phyloP scores from a whole-genome alignment of 331 rosid species.

The Telfairia occidentalis region DNA sequence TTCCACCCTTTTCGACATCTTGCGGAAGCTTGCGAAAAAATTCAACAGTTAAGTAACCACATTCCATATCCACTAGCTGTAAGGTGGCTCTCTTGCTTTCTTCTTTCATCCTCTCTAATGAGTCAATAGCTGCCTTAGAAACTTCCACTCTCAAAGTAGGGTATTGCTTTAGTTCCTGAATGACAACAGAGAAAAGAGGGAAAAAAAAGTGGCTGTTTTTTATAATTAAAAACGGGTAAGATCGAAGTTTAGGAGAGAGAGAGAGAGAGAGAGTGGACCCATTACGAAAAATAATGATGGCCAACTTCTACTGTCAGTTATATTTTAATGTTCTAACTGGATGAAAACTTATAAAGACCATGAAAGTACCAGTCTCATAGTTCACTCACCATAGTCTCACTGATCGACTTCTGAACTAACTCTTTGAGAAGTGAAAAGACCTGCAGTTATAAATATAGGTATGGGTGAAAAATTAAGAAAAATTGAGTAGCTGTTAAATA shows the following conservation, averaged over 20 bases:
- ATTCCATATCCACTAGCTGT: conserved; percentile 42
- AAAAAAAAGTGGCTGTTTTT: background rate
- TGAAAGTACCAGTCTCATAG: background rate
- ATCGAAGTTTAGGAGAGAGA: background rate
- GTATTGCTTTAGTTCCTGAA: conserved; percentile 38
- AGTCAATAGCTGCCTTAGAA: conserved; percentile 28
- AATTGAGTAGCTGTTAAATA: background rate
- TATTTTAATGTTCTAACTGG: background rate
- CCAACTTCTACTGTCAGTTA: background rate
- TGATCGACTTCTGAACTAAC: conserved; percentile 27
- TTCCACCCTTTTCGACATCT: conserved; percentile 45
- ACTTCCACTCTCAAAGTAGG: conserved; percentile 39
- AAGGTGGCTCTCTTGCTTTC: conserved; percentile 39
- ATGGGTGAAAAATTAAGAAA: background rate
- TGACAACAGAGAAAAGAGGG: background rate
- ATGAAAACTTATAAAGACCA: background rate
- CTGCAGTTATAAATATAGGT: conserved; percentile 10
- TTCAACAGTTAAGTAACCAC: conserved; percentile 39
- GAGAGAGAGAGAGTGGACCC: background rate
- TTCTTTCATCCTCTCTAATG: conserved; percentile 35
- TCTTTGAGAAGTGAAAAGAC: conserved; percentile 38
- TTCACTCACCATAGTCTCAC: conserved; percentile 22
- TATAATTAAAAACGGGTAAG: background rate
- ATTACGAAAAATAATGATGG: background rate
- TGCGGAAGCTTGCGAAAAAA: conserved; percentile 49